These are phyloP conservation scores for Fusarium lateritium DNA, from an alignment of 2,329 filamentous ascomycete species.

Conservation along the genomic window DNA sequence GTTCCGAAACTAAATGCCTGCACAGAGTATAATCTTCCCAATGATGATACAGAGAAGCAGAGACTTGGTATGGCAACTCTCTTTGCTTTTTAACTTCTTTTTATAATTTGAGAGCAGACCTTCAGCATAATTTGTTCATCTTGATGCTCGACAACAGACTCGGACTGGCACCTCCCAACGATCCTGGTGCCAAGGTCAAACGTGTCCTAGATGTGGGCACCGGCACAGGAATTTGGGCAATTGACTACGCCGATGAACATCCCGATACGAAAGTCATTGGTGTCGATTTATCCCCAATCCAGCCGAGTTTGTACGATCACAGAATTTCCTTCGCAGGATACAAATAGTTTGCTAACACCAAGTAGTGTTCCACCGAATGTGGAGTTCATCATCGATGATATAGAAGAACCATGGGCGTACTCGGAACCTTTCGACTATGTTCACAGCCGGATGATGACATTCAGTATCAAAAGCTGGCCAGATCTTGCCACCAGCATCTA, in stretches of 20 bases:
- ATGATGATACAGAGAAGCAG: constrained; percentile 37
- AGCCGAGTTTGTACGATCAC: constrained; percentile 30
- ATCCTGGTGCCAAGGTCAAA: constrained; percentile 17
- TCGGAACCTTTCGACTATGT: constrained; percentile 40
- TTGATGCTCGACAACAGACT: constrained; percentile 34
- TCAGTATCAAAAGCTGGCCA: constrained; percentile 38
- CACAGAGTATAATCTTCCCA: constrained; percentile 39
- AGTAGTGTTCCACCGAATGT: constrained; percentile 38
- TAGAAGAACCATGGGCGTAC: constrained; percentile 40
- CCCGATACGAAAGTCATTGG: constrained; percentile 31
- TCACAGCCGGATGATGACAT: constrained; percentile 42
- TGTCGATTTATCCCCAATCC: constrained; percentile 38
- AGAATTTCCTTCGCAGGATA: too few species aligned
- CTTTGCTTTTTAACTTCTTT: too few species aligned
- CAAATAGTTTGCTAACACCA: neutral
- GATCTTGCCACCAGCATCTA: constrained; percentile 20
- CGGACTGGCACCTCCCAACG: constrained; percentile 33
- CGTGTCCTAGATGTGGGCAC: constrained; percentile 41
- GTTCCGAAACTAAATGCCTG: neutral
- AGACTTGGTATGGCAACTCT: constrained; percentile 17
- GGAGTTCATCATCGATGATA: constrained; percentile 39
- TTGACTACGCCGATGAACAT: constrained; percentile 36
- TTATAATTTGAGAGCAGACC: neutral
- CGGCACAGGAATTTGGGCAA: constrained; percentile 42
- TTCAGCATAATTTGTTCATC: constrained; percentile 39